These are phyloP conservation scores for Lodderomyces jiufengensis DNA, from an alignment of 1,139 yeast species.

Conservation along the genomic window DNA sequence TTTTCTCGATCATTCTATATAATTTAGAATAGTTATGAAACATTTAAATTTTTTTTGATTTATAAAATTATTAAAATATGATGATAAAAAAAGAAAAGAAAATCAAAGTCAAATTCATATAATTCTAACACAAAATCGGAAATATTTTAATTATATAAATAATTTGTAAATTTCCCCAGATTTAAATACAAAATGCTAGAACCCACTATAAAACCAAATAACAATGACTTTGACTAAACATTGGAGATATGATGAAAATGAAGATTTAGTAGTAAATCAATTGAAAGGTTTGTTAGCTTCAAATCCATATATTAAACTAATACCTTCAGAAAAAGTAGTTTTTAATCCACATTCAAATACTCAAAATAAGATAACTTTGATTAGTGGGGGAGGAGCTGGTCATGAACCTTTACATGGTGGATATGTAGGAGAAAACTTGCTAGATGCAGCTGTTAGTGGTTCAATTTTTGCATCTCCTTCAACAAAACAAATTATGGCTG, in stretches of 20 bases:
- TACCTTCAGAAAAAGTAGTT: slow-evolving; percentile 68
- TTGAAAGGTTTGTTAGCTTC: slow-evolving; percentile 66
- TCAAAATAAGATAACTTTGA: slow-evolving; percentile 56
- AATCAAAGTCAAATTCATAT: too few species aligned
- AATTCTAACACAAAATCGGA: too few species aligned
- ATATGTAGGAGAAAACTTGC: slow-evolving; percentile 75
- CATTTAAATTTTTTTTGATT: too few species aligned
- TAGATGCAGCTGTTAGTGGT: slow-evolving; percentile 89
- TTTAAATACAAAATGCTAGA: too few species aligned
- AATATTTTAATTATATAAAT: too few species aligned
- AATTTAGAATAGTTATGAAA: too few species aligned
- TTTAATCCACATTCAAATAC: slow-evolving; percentile 40
- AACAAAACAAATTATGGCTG: slow-evolving; percentile 78
- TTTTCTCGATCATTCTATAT: too few species aligned
- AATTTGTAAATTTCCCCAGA: too few species aligned
- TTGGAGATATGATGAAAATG: slow-evolving; percentile 44
- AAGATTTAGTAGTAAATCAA: slow-evolving; percentile 63
- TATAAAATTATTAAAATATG: too few species aligned
- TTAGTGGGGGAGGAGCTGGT: slow-evolving; percentile 95
- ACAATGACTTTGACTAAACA: slow-evolving; percentile 36
- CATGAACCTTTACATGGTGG: slow-evolving; percentile 96
- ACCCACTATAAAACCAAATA: too few species aligned
- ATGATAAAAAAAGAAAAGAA: too few species aligned
- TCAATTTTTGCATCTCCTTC: slow-evolving; percentile 89
- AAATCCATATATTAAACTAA: slow-evolving; percentile 61